Base-by-base conservation (phyloP, 352 stramenopile species). In the Phytophthora kernoviae region DNA sequence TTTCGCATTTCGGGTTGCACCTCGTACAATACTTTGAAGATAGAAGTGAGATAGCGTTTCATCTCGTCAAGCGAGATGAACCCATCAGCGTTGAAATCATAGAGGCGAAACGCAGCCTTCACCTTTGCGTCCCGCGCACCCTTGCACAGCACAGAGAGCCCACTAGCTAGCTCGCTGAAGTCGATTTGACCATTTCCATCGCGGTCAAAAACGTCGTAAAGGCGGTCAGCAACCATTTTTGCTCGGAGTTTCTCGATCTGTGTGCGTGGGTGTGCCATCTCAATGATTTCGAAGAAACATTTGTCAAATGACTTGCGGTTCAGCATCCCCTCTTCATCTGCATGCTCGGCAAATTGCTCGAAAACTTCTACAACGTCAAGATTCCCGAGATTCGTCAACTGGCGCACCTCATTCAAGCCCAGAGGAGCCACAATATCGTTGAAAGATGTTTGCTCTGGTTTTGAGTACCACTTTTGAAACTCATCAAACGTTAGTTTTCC, bases 1-100 rank as follows among this genome's bases (percentile, higher is more conserved):
- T 75, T 42, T 7, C 72, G 72, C 73, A 92, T 90, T 37, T 87
- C 68, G 12, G 86, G 77, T 32, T 94, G 89, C 8, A 92, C 78
- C 53, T 93, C 84, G 62, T 93, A 96, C 53, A 96, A 34, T 7
- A 96, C 82, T 47, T 85, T 92, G 58, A 96, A 97, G 32, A 96
- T 93, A 7, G 84, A 86, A 2, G 77, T 93, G 24, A 97, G 51
- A 62, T 96, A 97, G 14, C 78, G 75, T 24, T 79, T 90, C 88
- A 96, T 96, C 51, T 96, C 90, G 12, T 91, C 84, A 4, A 92
- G 54, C 10, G 82, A 92, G 27, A 97, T 95, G 40, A 80, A 89
- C 8, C 86, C 90, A 49, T 96, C 87, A 9, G 70, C 75, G 54
- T 97, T 95, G 24, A 92, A 88, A 62, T 96, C 88, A 54, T 94